A percentile compares a stretch with the other conserved stretches of the same genome.
These are phyloP conservation scores for Elaeis guineensis DNA, from an alignment of 176 grass and related monocot species.

Conservation along the genomic window DNA sequence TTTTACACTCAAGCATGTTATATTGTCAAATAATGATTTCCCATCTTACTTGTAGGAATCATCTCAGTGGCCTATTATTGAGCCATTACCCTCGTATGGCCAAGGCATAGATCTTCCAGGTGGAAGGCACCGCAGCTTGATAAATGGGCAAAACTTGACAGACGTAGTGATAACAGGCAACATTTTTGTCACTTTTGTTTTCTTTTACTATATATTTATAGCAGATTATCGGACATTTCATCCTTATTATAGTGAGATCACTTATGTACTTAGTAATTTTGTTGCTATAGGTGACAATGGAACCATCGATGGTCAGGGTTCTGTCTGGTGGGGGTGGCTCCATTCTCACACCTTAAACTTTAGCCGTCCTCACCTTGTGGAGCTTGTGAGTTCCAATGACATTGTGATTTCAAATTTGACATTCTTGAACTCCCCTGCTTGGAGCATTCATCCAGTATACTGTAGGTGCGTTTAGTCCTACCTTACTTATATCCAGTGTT, in stretches of 20 bases:
- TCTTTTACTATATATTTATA: too few species aligned
- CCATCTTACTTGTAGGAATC: conserved; percentile 41
- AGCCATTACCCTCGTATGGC: conserved; percentile 87
- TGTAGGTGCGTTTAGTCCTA: conserved; percentile 38
- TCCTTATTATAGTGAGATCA: too few species aligned
- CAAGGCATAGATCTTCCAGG: conserved; percentile 80
- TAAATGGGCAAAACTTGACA: conserved; percentile 69
- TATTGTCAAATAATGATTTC: background rate
- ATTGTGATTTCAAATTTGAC: conserved; percentile 83
- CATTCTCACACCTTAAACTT: conserved; percentile 46
- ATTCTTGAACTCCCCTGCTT: conserved; percentile 78
- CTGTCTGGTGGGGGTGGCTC: conserved; percentile 80
- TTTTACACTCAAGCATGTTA: too few species aligned
- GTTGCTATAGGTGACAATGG: conserved; percentile 49
- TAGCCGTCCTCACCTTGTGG: conserved; percentile 80
- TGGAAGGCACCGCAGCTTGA: conserved; percentile 57
- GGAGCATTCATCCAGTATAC: conserved; percentile 85
- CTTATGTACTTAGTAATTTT: background rate
- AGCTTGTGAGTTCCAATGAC: conserved; percentile 53
- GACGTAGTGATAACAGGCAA: conserved; percentile 88
- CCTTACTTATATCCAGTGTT: too few species aligned
- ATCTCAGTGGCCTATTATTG: conserved; percentile 64
- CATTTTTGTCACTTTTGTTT: background rate
- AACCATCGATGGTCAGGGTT: conserved; percentile 79
- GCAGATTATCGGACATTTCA: too few species aligned